Base-by-base conservation (phyloP, 208 protist species). In the Trypanosomatidae sp. region DNA sequence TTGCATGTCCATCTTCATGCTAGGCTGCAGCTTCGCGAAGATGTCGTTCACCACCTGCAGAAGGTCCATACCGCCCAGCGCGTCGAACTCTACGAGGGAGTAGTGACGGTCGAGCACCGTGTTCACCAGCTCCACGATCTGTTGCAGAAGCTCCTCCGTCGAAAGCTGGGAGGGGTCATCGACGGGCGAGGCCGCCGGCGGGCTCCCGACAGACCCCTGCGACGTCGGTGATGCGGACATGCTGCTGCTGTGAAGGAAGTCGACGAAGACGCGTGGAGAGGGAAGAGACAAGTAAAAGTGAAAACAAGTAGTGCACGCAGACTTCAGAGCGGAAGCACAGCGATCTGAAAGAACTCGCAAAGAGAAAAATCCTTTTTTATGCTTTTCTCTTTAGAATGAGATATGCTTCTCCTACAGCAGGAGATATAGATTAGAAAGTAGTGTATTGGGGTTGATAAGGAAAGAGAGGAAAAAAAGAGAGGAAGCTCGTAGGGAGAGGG, bases 21-120 rank as follows among this genome's bases (percentile, higher is more conserved):
- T 73, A 3, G 89, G 86, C 73, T 86, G 83, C 52, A 97, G 79
- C 50, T 78, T 89, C 0, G 88, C 84, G 68, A 97, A 95, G 56
- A 97, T 79, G 77, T 97, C 92, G 52, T 84, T 90, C 28, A 97
- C 62, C 41, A 95, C 87, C 76, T 97, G 94, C 62, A 97, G 82
- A 2, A 97, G 82, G 52, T 84, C 64, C 52, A 75, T 79, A 1
- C 84, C 80, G 10, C 80, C 64, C 36, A 97, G 82, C 3, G 74
- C 77, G 71, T 97, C 94, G 74, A 97, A 97, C 53, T 94, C 90
- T 1, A 97, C 94, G 36, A 97, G 84, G 39, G 89, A 94, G 84
- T 95, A 95, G 56, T 82, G 83, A 2, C 88, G 80, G 5, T 82
- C 71, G 0, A 97, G 80, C 19, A 84, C 71, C n/a, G 71, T 84